phyloP scores from a whole-genome alignment of 805 yeast species.

The Myxozyma monticola region DNA sequence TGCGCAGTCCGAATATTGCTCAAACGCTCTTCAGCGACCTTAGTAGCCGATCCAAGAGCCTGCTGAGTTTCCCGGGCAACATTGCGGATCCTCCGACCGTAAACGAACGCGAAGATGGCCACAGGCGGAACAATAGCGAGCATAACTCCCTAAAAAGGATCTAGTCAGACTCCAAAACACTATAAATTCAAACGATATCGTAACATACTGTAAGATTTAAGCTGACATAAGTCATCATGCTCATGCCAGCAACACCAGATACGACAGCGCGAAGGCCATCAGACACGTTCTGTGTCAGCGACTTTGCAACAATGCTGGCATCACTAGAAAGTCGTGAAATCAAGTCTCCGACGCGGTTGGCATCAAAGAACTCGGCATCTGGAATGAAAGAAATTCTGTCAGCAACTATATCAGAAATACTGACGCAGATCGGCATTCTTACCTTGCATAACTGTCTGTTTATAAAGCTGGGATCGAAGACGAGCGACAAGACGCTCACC shows the following conservation, averaged over 20 bases:
- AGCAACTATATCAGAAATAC: neutral
- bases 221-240: constrained; percentile 89
- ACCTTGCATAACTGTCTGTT: constrained; percentile 68
- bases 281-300: constrained; percentile 83
- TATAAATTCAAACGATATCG: neutral
- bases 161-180: neutral
- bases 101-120: constrained; percentile 72
- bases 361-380: constrained; percentile 86
- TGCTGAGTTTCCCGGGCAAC: constrained; percentile 77
- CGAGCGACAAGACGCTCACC: constrained; percentile 89
- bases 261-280: constrained; percentile 87
- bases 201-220: constrained; percentile 71
- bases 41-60: constrained; percentile 80
- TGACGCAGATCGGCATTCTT: neutral
- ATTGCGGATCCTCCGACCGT: constrained; percentile 75
- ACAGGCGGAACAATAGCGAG: constrained; percentile 79
- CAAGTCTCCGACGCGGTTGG: constrained; percentile 86
- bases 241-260: constrained; percentile 80
- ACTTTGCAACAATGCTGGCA: constrained; percentile 80
- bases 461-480: constrained; percentile 72
- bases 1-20: constrained; percentile 85
- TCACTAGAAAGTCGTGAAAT: constrained; percentile 86
- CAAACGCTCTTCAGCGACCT: constrained; percentile 88
- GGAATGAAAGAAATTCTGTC: too few species aligned
- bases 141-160: constrained; percentile 50